phyloP scores from a whole-genome alignment of 352 stramenopile species.

The Plasmopara muralis region DNA sequence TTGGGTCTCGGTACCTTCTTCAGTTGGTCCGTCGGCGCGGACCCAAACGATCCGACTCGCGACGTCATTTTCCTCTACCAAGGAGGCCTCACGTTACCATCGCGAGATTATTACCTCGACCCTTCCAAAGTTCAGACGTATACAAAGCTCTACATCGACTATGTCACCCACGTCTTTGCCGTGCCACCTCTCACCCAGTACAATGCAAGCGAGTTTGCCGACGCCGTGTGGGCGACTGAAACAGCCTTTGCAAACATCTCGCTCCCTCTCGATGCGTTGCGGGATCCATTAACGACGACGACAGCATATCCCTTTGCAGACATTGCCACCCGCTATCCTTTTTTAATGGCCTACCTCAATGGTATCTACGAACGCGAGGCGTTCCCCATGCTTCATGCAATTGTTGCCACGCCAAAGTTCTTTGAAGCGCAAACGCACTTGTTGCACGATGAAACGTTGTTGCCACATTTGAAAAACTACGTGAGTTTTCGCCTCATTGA shows the following conservation, averaged over 20 bases:
- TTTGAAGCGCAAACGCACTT: slow-evolving; percentile 45
- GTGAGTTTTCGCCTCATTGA: slow-evolving; percentile 59
- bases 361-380: slow-evolving; percentile 38
- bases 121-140: slow-evolving; percentile 33
- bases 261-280: slow-evolving; percentile 78
- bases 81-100: slow-evolving; percentile 55
- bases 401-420: slow-evolving; percentile 45
- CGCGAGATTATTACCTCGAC: slow-evolving; percentile 56
- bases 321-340: slow-evolving; percentile 42
- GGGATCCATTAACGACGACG: slow-evolving; percentile 81
- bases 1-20: slow-evolving; percentile 50
- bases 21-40: slow-evolving; percentile 31
- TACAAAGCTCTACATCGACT: slow-evolving; percentile 36
- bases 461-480: slow-evolving; percentile 48
- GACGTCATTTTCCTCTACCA: slow-evolving; percentile 48
- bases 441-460: slow-evolving; percentile 25
- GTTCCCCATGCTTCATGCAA: slow-evolving; percentile 30
- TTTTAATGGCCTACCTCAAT: slow-evolving; percentile 42
- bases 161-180: slow-evolving; percentile 41
- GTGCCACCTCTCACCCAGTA: slow-evolving; percentile 31
- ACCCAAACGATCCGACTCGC: slow-evolving; percentile 35
- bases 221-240: slow-evolving; percentile 61
- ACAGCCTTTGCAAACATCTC: slow-evolving; percentile 72
- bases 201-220: slow-evolving; percentile 33
- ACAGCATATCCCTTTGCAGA: slow-evolving; percentile 77